These are phyloP conservation scores for Rhizopogon roseolus DNA, from an alignment of 768 basidiomycete genomes.

Conservation along the genomic window DNA sequence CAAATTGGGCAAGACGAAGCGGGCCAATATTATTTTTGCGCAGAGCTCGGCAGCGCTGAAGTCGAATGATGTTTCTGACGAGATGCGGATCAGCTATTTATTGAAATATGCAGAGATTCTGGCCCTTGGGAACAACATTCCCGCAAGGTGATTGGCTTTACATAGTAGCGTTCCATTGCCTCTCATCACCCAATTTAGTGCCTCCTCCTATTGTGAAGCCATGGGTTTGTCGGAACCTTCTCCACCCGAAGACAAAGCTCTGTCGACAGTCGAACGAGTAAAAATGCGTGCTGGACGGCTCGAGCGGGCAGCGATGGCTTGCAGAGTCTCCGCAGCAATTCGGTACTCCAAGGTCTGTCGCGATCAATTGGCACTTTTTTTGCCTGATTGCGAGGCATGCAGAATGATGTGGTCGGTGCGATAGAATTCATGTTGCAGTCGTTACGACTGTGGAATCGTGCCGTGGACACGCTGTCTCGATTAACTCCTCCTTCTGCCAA, in stretches of 20 bases:
- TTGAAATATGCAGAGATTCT: constrained; percentile 65
- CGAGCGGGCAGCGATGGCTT: constrained; percentile 70
- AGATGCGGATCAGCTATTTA: constrained; percentile 48
- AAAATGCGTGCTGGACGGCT: constrained; percentile 52
- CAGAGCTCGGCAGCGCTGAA: constrained; percentile 45
- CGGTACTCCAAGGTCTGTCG: constrained; percentile 58
- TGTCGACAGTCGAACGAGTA: constrained; percentile 54
- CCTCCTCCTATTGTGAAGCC: constrained; percentile 59
- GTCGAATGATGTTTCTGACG: constrained; percentile 42
- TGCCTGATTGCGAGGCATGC: not conserved
- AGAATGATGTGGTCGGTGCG: constrained; percentile 61
- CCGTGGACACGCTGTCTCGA: constrained; percentile 62
- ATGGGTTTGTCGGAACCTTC: constrained; percentile 38
- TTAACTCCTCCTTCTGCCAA: constrained; percentile 37
- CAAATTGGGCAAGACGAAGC: constrained; percentile 66
- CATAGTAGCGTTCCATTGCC: not conserved
- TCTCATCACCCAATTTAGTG: constrained; percentile 24
- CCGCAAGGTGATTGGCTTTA: constrained; percentile 44
- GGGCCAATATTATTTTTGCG: constrained; percentile 64
- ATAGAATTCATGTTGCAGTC: constrained; percentile 61
- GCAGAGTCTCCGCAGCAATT: constrained; percentile 62
- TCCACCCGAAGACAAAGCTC: constrained; percentile 38
- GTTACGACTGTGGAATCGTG: constrained; percentile 77
- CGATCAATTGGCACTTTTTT: not conserved
- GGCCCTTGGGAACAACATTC: constrained; percentile 53